These are phyloP conservation scores for Toxoplasma gondii DNA, from an alignment of 169 alveolate species.

Conservation along the genomic window DNA sequence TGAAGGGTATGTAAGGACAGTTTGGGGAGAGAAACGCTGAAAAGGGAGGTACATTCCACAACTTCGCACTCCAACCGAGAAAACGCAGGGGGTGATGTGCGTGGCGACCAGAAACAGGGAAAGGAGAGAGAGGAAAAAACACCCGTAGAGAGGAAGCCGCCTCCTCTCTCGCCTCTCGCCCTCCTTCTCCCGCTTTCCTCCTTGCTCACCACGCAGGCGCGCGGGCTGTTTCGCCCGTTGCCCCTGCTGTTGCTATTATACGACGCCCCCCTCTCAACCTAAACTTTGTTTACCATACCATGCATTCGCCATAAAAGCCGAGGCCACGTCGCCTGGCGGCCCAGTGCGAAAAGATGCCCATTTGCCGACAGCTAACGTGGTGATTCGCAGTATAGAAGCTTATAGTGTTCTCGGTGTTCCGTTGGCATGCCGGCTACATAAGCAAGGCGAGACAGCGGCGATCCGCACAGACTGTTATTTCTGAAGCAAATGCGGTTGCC, in stretches of 20 bases:
- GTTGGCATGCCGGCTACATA: too few relatives aligned
- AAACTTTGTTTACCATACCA: too few relatives aligned
- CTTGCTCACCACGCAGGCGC: background rate
- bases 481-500: too few relatives aligned
- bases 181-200: background rate
- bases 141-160: background rate
- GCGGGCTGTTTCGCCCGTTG: background rate
- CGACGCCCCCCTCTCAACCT: too few relatives aligned
- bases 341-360: too few relatives aligned
- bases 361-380: too few relatives aligned
- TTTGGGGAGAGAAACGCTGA: background rate
- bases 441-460: too few relatives aligned
- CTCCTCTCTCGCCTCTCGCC: background rate
- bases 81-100: background rate
- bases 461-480: too few relatives aligned
- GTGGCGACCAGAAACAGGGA: background rate
- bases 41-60: background rate
- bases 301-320: too few relatives aligned
- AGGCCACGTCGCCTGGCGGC: too few relatives aligned
- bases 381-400: too few relatives aligned
- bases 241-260: background rate
- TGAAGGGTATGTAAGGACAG: background rate
- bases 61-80: background rate
- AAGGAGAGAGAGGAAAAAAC: background rate
- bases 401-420: too few relatives aligned